Evolutionary conservation across 805 yeast species (phyloP).

Genomic region (Lipomyces orientalis): DNA sequence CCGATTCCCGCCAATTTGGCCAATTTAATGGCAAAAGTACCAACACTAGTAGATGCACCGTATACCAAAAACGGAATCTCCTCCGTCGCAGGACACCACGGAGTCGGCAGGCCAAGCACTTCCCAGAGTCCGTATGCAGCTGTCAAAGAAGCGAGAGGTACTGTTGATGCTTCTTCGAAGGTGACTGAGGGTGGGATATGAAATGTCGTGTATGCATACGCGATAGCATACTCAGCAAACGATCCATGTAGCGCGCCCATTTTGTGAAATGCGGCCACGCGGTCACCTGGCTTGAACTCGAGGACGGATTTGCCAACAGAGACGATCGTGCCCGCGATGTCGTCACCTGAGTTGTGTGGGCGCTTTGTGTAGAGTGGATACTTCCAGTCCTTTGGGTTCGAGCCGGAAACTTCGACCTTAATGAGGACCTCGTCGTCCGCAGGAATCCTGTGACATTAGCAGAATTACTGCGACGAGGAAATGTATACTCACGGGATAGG

Average conservation of each 20-base stretch:
- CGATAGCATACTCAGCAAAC: slow-evolving; percentile 25
- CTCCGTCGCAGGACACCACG: slow-evolving; percentile 12
- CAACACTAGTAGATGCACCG: slow-evolving; percentile 23
- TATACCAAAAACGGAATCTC: slow-evolving; percentile 15
- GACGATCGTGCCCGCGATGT: slow-evolving; percentile 23
- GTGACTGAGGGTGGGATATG: slow-evolving; percentile 8
- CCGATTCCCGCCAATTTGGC: slow-evolving; percentile 22
- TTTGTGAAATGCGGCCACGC: slow-evolving; percentile 25
- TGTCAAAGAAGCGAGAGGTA: slow-evolving; percentile 23
- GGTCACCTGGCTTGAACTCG: slow-evolving; percentile 25
- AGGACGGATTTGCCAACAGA: slow-evolving; percentile 18
- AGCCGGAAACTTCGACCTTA: slow-evolving; percentile 24
- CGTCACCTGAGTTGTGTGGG: slow-evolving; percentile 25
- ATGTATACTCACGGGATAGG: slow-evolving; percentile 9
- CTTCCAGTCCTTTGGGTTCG: slow-evolving; percentile 30
- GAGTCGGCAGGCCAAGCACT: slow-evolving; percentile 14
- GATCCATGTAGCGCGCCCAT: slow-evolving; percentile 21
- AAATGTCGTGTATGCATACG: slow-evolving; percentile 18
- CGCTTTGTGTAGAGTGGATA: slow-evolving; percentile 11
- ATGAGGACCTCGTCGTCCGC: slow-evolving; percentile 19
- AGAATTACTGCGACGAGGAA: not conserved
- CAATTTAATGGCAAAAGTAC: slow-evolving; percentile 21
- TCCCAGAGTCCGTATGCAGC: slow-evolving; percentile 18
- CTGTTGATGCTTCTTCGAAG: slow-evolving; percentile 25
- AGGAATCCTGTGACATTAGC: slow-evolving; percentile 7